Percentiles rank a stretch among this genome's conserved stretches.
phyloP scores from a whole-genome alignment of 116 monocot genomes.

The Phalaenopsis hybrid region DNA sequence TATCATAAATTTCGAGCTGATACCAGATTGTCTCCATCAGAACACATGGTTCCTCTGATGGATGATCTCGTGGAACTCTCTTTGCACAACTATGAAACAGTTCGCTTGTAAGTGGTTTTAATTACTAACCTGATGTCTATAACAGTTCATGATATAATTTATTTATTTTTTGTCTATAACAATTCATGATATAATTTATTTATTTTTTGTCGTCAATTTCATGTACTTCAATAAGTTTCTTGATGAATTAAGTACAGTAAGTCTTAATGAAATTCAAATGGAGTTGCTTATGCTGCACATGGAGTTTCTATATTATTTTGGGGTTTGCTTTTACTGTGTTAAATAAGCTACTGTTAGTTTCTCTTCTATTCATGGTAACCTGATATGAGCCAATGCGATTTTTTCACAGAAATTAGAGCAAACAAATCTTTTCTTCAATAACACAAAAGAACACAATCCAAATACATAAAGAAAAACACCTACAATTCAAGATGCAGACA shows the following conservation, averaged over 20 bases:
- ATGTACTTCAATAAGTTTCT: not conserved
- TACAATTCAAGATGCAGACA: no score
- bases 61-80: constrained; percentile 84
- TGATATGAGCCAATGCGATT: not conserved
- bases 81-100: constrained; percentile 91
- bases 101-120: constrained; percentile 69
- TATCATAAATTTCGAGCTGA: constrained; percentile 72
- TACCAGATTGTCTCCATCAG: constrained; percentile 56
- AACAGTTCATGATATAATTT: not conserved
- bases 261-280: not conserved
- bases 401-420: no score
- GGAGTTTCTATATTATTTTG: not conserved
- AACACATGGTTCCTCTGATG: constrained; percentile 50
- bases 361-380: not conserved
- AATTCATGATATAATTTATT: not conserved
- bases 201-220: not conserved
- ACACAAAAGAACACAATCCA: no score
- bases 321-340: not conserved
- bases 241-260: not conserved
- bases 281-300: not conserved
- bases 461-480: no score
- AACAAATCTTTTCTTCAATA: no score
- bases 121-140: not conserved
- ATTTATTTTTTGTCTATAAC: not conserved
- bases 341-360: not conserved